Percentiles rank a stretch among this genome's conserved stretches.
Evolutionary conservation across 1,284 basidiomycete genomes (phyloP).

Genomic region (Boletus sp.): DNA sequence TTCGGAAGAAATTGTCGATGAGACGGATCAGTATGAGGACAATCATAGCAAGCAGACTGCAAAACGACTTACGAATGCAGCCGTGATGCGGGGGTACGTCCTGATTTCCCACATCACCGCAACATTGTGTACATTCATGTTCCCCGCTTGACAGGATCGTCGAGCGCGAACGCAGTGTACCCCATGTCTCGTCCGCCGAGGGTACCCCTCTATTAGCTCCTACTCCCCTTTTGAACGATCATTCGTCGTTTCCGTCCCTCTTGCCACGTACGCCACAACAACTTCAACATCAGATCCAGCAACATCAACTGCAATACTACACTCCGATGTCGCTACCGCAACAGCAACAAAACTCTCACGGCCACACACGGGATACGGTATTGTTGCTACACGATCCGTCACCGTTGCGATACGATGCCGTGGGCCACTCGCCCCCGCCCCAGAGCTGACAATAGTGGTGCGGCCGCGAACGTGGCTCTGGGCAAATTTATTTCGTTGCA

Average conservation of each 20-base stretch:
- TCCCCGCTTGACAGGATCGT: constrained; percentile 40
- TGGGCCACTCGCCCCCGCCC: constrained; percentile 21
- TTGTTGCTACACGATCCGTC: constrained; percentile 14
- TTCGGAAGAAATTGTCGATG: constrained; percentile 87
- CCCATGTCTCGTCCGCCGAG: constrained; percentile 22
- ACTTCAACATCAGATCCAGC: constrained; percentile 28
- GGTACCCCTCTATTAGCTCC: constrained; percentile 24
- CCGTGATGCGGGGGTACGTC: constrained; percentile 79
- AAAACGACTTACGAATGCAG: constrained; percentile 70
- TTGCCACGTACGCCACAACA: constrained; percentile 28
- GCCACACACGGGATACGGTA: constrained; percentile 9
- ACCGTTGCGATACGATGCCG: constrained; percentile 26
- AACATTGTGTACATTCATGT: neutral
- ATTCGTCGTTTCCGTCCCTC: constrained; percentile 14
- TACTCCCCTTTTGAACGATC: constrained; percentile 16
- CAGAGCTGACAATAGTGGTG: constrained; percentile 14
- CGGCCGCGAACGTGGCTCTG: neutral
- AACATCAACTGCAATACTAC: constrained; percentile 26
- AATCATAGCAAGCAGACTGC: constrained; percentile 71
- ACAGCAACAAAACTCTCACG: neutral
- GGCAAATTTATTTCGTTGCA: neutral
- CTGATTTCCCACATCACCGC: neutral
- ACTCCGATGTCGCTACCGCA: neutral
- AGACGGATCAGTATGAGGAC: constrained; percentile 87
- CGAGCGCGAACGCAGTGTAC: constrained; percentile 43